Percentiles rank a stretch among this genome's conserved stretches.
These are phyloP conservation scores for Aspergillus sp. DNA, from an alignment of 2,329 filamentous ascomycete species.

Conservation along the genomic window DNA sequence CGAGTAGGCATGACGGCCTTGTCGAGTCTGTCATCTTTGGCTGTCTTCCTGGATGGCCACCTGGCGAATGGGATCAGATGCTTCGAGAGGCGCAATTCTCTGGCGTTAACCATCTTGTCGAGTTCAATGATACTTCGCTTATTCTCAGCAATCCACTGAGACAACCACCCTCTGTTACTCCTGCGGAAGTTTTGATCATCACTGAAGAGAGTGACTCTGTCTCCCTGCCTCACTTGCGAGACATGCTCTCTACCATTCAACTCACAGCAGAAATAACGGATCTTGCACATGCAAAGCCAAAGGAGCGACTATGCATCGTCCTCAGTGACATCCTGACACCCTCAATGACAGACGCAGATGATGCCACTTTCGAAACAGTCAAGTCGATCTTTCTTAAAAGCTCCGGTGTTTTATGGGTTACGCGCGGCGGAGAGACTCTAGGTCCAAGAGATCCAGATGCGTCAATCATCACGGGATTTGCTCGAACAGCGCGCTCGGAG, in stretches of 20 bases:
- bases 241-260: neutral
- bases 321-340: conserved; percentile 7
- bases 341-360: conserved; percentile 1
- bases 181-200: conserved; percentile 9
- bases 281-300: conserved; percentile 5
- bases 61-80: neutral
- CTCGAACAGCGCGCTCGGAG: conserved; percentile 21
- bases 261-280: conserved; percentile 3
- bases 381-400: conserved; percentile 14
- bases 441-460: conserved; percentile 9
- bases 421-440: conserved; percentile 9
- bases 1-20: conserved; percentile 2
- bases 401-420: conserved; percentile 18
- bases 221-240: neutral
- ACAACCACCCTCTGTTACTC: neutral
- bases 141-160: conserved; percentile 1
- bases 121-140: neutral
- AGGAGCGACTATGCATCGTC: conserved; percentile 13
- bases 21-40: conserved; percentile 7
- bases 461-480: conserved; percentile 15
- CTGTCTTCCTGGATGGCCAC: conserved; percentile 5
- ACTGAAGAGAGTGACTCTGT: conserved; percentile 1
- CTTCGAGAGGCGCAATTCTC: conserved; percentile 2
- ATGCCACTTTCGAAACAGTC: conserved; percentile 5
- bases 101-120: neutral